Base-by-base conservation (phyloP, 2,329 filamentous ascomycete species). In the Teratosphaeria nubilosa region DNA sequence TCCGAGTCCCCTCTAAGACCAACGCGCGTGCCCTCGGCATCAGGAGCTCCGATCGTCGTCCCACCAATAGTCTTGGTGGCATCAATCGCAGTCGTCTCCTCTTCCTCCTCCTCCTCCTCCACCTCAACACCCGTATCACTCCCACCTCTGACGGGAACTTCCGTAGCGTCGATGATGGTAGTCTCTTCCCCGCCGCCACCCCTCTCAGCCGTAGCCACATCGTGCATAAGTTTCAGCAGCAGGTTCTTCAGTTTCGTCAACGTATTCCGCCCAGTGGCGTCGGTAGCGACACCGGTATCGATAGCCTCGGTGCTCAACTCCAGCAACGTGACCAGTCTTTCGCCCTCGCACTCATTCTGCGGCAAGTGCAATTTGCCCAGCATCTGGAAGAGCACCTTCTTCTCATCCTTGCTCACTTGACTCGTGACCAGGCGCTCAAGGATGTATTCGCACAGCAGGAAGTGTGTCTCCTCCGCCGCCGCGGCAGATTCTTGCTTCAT, bases 361-460 rank as follows among this genome's bases (percentile, higher is more conserved):
- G 89, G 81, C 53, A 97, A 80, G 69, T 91, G 85, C 1, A 96
- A 78, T 73, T 96, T 97, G 63, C 85, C 85, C 1, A 97, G 80
- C 53, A 96, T 82, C 0, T 85, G 82, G 30, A 89, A 84, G 10
- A 94, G 76, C 1, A 86, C 81, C 71, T 95, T 96, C 75, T 88
- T 90, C 73, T 96, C 91, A 63, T 96, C 91, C 70, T 88, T 87
- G 86, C 68, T 70, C 57, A 60, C 34, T 14, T 84, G 80, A 58
- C 80, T 84, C 34, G 82, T 82, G 24, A 86, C 78, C 1, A 95
- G 76, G 59, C 86, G 85, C 63, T 92, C 88, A 3, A 97, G 73
- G 14, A 96, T 84, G 64, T 89, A 86, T 58, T 80, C 80, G 0
- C 90, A 89, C 62, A 97, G 81, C 11, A 87, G 81, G 1, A 95